Evolutionary conservation across 371 early-diverging fungal species (phyloP), one percentile per base, ranked within the genome.

Genomic region (Syncephalastrum racemosum): DNA sequence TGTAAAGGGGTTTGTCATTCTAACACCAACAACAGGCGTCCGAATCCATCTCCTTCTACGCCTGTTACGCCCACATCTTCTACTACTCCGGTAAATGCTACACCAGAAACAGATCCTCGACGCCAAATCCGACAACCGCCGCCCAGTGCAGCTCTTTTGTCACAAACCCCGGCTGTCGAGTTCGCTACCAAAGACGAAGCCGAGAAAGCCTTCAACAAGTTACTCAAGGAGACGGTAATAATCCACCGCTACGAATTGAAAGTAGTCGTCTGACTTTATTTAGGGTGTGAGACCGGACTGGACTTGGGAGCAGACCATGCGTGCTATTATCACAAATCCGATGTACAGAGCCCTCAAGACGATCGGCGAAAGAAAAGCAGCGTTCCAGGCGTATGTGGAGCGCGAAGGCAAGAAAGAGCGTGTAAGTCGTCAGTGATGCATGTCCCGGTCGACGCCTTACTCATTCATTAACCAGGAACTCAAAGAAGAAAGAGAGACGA

Each of bases 231-330:
- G 54, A 84, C 87, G 14, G 91, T 87, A 81, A 58, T 31, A 31
- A 31, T 12, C 8, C 5, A 2, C 10, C 12, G 12, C 10, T 10
- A 69, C 53, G 14, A 1, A 20, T 12, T n/a, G 19, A 15, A 23
- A 12, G 27, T 43, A 62, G 16, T 4, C 47, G 22, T 54, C 24
- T 46, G 3, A n/a, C 22, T 47, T 57, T 41, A 14, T 12, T 19
- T 62, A 90, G 85, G 86, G 86, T 16, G 93, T 94, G 0, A 80
- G 81, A 46, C 67, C 89, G 14, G 80, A 85, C 36, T 95, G 93
- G 93, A 87, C 88, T 3, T 97, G 96, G 95, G 95, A 95, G 53
- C 87, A 92, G 56, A 88, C 94, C 6, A 89, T 95, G 87, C 85
- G 92, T 8, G 86, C 86, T 4, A 86, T 91, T 13, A 88, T 89